Percentiles rank a stretch among this genome's conserved stretches.
Conservation (phyloP, 1,139 yeast genomes). For the Debaryomyces psychrophilus region DNA sequence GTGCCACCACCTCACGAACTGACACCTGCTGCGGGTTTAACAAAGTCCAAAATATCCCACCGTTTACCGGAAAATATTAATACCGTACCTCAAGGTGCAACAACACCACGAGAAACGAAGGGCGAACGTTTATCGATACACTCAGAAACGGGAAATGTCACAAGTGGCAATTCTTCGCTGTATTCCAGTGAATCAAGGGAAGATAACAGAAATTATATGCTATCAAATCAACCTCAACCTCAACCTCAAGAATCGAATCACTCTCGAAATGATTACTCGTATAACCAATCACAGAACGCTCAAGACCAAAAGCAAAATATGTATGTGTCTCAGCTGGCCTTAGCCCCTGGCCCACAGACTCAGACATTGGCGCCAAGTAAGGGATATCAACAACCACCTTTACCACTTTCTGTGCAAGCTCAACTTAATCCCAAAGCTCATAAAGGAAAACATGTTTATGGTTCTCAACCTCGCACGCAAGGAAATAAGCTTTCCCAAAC, state of each 20-base stretch:
- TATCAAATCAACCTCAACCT: slow-evolving; percentile 9
- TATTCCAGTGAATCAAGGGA: slow-evolving; percentile 19
- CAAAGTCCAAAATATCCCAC: slow-evolving; percentile 18
- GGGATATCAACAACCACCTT: slow-evolving; percentile 15
- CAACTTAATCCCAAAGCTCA: slow-evolving; percentile 12
- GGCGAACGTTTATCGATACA: slow-evolving; percentile 28
- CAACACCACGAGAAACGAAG: slow-evolving; percentile 19
- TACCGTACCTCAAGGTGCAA: slow-evolving; percentile 24
- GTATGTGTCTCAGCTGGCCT: slow-evolving; percentile 15
- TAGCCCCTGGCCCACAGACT: slow-evolving; percentile 9
- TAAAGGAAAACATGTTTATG: slow-evolving; percentile 12
- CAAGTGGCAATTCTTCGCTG: slow-evolving; percentile 24
- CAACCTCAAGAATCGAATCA: not conserved
- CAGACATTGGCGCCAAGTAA: slow-evolving; percentile 14
- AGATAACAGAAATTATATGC: not conserved
- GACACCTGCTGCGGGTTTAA: slow-evolving; percentile 10
- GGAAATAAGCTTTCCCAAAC: slow-evolving; percentile 13
- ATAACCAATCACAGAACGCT: not conserved
- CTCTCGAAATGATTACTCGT: not conserved
- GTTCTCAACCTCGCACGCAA: slow-evolving; percentile 7
- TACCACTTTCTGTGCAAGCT: slow-evolving; percentile 12
- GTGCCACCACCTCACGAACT: slow-evolving; percentile 26
- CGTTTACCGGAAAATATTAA: slow-evolving; percentile 19
- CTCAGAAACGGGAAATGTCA: slow-evolving; percentile 31
- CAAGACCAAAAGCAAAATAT: not conserved